Evolutionary conservation across 345 rosid species (phyloP).

Genomic region (Citrus glauca): DNA sequence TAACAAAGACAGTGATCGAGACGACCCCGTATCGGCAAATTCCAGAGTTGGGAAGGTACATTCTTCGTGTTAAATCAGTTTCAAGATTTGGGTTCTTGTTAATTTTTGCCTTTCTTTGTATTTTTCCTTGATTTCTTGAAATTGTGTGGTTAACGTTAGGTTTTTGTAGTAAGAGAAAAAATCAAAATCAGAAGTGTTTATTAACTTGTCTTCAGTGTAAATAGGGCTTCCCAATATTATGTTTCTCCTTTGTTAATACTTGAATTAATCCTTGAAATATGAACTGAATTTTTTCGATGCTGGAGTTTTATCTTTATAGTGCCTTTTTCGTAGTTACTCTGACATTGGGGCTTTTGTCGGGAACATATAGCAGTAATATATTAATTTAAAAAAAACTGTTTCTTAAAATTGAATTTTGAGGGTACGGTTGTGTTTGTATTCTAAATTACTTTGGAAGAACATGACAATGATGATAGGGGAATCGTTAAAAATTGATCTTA

Average conservation of each 20-base stretch:
- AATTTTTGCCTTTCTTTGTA: not conserved
- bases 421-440: not conserved
- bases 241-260: not conserved
- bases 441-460: not conserved
- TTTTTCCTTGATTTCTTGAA: not conserved
- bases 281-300: not conserved
- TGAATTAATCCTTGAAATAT: not conserved
- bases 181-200: not conserved
- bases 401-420: not conserved
- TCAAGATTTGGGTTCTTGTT: constrained; percentile 13
- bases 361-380: not conserved
- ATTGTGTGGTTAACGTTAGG: not conserved
- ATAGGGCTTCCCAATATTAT: not conserved
- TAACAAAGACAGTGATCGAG: constrained; percentile 26
- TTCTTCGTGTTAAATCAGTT: not conserved
- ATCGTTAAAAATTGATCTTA: not conserved
- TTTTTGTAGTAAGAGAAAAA: not conserved
- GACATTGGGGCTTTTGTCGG: not conserved
- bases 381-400: not conserved
- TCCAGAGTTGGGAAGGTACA: constrained; percentile 52
- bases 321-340: not conserved
- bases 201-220: not conserved
- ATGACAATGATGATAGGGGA: not conserved
- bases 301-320: not conserved
- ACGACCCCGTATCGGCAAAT: constrained; percentile 27